Evolutionary conservation across 495 filamentous ascomycete genomes (phyloP).

Genomic region (Hypomontagnella submonticulosa): DNA sequence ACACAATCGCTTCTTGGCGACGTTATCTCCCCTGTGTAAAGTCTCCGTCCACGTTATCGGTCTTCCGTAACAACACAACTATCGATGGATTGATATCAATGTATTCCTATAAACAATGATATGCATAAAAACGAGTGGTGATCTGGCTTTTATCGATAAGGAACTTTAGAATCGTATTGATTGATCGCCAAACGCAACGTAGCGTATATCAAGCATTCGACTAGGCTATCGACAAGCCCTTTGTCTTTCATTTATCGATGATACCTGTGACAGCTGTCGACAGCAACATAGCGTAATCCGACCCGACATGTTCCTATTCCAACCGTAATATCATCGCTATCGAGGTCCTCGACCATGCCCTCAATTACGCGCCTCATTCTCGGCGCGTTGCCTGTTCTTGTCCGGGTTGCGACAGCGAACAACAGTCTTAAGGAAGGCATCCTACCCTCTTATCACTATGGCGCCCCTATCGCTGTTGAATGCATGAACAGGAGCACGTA

Average conservation of each 20-base stretch:
- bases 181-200: conserved; percentile 13
- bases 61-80: too few species aligned
- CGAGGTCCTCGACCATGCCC: conserved; percentile 33
- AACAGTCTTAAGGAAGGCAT: conserved; percentile 33
- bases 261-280: conserved; percentile 11
- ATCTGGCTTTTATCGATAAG: too few species aligned
- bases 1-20: too few species aligned
- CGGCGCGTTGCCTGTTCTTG: conserved; percentile 26
- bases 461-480: conserved; percentile 60
- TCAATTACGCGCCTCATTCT: conserved; percentile 30
- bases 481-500: conserved; percentile 69
- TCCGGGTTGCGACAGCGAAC: conserved; percentile 32
- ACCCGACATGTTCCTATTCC: conserved; percentile 34
- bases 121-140: too few species aligned
- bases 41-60: too few species aligned
- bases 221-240: conserved; percentile 36
- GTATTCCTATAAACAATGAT: too few species aligned
- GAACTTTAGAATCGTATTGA: too few species aligned
- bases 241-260: conserved; percentile 30
- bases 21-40: too few species aligned
- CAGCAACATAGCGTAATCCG: conserved; percentile 12
- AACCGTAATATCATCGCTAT: conserved; percentile 16
- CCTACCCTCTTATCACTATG: conserved; percentile 62
- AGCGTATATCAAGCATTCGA: conserved; percentile 7
- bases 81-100: too few species aligned